Evolutionary conservation across 2,329 filamentous ascomycete species (phyloP), one percentile per base, ranked within the genome.

Genomic region (Nemania sp.): DNA sequence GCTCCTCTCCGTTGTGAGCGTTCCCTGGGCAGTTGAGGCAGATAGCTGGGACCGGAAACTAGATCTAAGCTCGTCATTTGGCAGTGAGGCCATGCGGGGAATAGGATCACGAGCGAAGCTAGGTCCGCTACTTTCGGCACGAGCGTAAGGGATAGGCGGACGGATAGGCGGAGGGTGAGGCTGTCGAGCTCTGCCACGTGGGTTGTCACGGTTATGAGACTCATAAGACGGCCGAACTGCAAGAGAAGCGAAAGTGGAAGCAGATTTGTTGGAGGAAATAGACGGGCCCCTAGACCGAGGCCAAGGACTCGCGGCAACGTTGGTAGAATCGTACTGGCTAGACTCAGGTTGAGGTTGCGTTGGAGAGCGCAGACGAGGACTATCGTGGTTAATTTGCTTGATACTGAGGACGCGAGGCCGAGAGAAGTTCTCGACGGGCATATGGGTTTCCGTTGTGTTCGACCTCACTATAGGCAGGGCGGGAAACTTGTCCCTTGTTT

Each of bases 1-100:
- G 78, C 93, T 97, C 69, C 93, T 87, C 76, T 95, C 93, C 1
- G 93, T 97, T n/a, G 90, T 89, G 5, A 79, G 73, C 2, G 86
- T 87, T 26, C 91, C 94, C 35, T 85, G 86, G 27, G 82, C 81
- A 5, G 86, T 86, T 2, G 86, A 88, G 41, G 82, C 78, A 20
- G 86, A 86, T 59, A 85, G 78, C 69, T 88, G 86, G 15, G 87
- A 88, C 63, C 86, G 84, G 73, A 84, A 86, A 78, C 86, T 89
- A 0, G 85, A 86, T 41, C 87, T 83, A 35, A 84, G 79, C 75
- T 87, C 86, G 64, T 87, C 86, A 62, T 81, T 83, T 66, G 80
- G 80, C 69, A 86, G 74, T 79, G 86, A 87, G 24, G 75, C 74
- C 77, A 78, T 78, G 15, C 74, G 72, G 43, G 84, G 85, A 35